Percentiles rank a stretch among this genome's conserved stretches.
Conservation (phyloP, 2,329 filamentous ascomycete species). For the Ophiostoma fasciatum region DNA sequence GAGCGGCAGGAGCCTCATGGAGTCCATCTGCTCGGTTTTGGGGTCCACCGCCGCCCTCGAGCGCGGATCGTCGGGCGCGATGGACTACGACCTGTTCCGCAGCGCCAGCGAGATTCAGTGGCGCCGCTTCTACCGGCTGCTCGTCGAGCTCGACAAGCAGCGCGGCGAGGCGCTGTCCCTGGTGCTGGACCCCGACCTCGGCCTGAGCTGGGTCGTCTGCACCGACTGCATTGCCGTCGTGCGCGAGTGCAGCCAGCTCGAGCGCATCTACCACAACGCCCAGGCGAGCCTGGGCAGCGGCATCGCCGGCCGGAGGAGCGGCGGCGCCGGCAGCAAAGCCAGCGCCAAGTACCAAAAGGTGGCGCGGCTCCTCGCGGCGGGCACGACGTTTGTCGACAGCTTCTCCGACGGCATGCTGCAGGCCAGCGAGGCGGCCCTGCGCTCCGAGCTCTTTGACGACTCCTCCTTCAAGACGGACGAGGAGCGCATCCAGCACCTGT, state of each 20-base stretch:
- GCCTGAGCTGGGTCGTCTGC: conserved; percentile 71
- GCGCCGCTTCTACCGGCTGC: conserved; percentile 75
- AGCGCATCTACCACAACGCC: conserved; percentile 59
- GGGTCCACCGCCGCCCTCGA: conserved; percentile 53
- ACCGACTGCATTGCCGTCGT: conserved; percentile 70
- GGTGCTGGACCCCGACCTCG: conserved; percentile 53
- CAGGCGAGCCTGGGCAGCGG: conserved; percentile 9
- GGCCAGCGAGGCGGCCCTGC: conserved; percentile 50
- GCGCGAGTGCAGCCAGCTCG: conserved; percentile 63
- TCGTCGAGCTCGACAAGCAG: conserved; percentile 74
- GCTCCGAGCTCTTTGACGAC: conserved; percentile 61
- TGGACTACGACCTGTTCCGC: conserved; percentile 65
- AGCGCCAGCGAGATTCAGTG: conserved; percentile 67
- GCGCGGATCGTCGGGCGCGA: conserved; percentile 43
- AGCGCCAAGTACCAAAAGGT: conserved; percentile 31
- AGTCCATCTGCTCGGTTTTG: conserved; percentile 61
- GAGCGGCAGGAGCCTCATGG: conserved; percentile 46
- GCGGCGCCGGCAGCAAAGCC: conserved; percentile 21
- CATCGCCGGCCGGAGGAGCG: background rate
- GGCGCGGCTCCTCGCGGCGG: conserved; percentile 52
- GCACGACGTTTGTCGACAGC: conserved; percentile 51
- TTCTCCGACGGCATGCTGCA: conserved; percentile 57
- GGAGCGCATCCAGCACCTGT: conserved; percentile 64
- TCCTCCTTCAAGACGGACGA: conserved; percentile 52
- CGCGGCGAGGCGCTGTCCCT: conserved; percentile 70